Base-by-base conservation (phyloP, 2,329 filamentous ascomycete genomes). In the Fusarium acutatum region DNA sequence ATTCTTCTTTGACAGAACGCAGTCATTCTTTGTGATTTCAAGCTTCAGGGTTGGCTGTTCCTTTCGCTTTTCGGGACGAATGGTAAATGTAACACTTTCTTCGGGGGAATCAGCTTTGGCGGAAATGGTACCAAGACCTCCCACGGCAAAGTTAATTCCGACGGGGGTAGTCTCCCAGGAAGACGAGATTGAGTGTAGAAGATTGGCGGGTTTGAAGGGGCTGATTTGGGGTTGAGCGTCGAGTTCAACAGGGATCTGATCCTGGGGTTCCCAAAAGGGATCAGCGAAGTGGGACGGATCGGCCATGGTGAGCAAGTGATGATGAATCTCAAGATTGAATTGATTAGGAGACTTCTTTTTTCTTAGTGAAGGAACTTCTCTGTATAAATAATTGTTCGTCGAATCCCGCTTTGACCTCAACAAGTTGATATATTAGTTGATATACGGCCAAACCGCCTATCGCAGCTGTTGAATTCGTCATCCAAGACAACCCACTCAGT, bases 231-330 rank as follows among this genome's bases (percentile, higher is more conserved):
- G 37, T 32, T 56, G 52, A 41, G 52, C 2, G 2, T 43, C 12
- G 3, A n/a, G 5, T 12, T 15, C 37, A 30, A 38, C 37, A 56
- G 26, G 52, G 52, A 43, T 56, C 26, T 41, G 12, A 20, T n/a
- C 26, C 35, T 32, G 26, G 17, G 52, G 52, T 56, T 56, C 52
- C 52, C 52, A 56, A 56, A 56, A 56, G 26, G 52, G 52, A 56
- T 56, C 52, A 24, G 52, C 3, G 26, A 56, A 56, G 35, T 56
- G 52, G 52, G 52, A 56, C 37, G 52, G 52, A 56, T 56, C 37
- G 22, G 52, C 37, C 52, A 56, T 56, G 12, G 52, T 32, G 3
- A 13, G 22, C 12, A 28, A 24, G 8, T 7, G 22, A 11, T 8
- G 11, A 28, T 41, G 22, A 24, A n/a, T 14, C 11, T 46, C 1